phyloP scores from a whole-genome alignment of 1,139 yeast species.

The Kurtzmaniella quercitrusa region DNA sequence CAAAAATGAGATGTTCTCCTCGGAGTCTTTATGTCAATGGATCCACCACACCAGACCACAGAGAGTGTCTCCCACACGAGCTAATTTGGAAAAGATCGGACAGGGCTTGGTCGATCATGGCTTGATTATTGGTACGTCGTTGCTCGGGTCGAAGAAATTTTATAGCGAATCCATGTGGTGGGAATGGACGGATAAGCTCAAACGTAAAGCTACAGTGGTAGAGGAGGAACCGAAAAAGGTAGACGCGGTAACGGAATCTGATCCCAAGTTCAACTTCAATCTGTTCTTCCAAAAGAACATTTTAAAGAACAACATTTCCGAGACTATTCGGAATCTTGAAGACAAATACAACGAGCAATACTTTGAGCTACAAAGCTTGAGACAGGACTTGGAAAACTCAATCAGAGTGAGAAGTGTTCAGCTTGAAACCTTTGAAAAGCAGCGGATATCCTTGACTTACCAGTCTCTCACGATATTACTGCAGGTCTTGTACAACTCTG shows the following conservation, averaged over 20 bases:
- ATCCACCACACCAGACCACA: constrained; percentile 25
- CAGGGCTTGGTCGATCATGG: constrained; percentile 37
- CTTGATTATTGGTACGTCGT: constrained; percentile 29
- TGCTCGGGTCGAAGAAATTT: constrained; percentile 32
- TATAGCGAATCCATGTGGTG: constrained; percentile 45
- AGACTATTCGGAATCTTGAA: constrained; percentile 26
- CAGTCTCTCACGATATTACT: constrained; percentile 32
- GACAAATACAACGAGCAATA: constrained; percentile 29
- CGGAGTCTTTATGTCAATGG: constrained; percentile 34
- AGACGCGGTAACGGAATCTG: background rate
- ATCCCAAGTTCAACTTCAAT: constrained; percentile 4
- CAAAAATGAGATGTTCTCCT: constrained; percentile 34
- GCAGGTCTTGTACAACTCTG: constrained; percentile 29
- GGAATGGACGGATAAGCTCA: constrained; percentile 38
- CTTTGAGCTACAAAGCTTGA: constrained; percentile 28
- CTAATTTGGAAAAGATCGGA: constrained; percentile 40
- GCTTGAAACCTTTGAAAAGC: constrained; percentile 34
- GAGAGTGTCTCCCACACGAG: constrained; percentile 35
- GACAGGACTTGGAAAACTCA: constrained; percentile 28
- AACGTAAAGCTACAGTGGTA: background rate
- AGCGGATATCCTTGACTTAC: constrained; percentile 32
- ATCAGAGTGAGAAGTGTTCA: constrained; percentile 18
- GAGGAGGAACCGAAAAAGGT: background rate
- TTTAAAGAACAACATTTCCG: constrained; percentile 28
- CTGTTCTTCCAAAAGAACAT: constrained; percentile 22